Evolutionary conservation across 768 basidiomycete species (phyloP).

Genomic region (Hydnomerulius pinastri): DNA sequence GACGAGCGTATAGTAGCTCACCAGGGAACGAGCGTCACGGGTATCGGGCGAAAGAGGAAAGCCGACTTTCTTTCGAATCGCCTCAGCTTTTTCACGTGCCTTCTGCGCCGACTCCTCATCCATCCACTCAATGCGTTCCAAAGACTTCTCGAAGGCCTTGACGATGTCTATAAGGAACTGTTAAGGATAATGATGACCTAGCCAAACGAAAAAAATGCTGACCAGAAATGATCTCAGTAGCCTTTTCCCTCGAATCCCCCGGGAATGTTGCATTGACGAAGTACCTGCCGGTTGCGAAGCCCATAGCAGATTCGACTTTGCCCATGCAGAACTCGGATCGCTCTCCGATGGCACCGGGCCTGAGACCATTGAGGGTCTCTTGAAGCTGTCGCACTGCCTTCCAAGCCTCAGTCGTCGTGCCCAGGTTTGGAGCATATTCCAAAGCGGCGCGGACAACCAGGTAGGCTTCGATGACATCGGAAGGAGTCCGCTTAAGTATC

Average conservation of each 20-base stretch:
- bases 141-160: constrained; percentile 75
- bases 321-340: constrained; percentile 82
- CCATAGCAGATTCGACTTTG: constrained; percentile 70
- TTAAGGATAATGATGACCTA: constrained; percentile 3
- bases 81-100: constrained; percentile 77
- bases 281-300: constrained; percentile 88
- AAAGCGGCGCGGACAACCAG: constrained; percentile 78
- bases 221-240: constrained; percentile 83
- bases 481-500: constrained; percentile 66
- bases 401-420: constrained; percentile 76
- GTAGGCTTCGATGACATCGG: constrained; percentile 83
- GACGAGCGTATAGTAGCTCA: constrained; percentile 71
- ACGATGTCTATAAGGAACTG: constrained; percentile 62
- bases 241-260: constrained; percentile 76
- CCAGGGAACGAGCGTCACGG: constrained; percentile 63
- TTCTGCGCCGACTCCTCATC: constrained; percentile 78
- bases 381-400: constrained; percentile 68
- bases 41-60: constrained; percentile 90
- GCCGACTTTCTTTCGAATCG: constrained; percentile 80
- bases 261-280: constrained; percentile 86
- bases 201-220: constrained; percentile 10
- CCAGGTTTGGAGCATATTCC: constrained; percentile 67
- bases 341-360: constrained; percentile 83
- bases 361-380: constrained; percentile 79
- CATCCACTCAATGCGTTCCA: constrained; percentile 86